Evolutionary conservation across 2,329 filamentous ascomycete species (phyloP).

Genomic region (Ophiostoma novo-ulmi): DNA sequence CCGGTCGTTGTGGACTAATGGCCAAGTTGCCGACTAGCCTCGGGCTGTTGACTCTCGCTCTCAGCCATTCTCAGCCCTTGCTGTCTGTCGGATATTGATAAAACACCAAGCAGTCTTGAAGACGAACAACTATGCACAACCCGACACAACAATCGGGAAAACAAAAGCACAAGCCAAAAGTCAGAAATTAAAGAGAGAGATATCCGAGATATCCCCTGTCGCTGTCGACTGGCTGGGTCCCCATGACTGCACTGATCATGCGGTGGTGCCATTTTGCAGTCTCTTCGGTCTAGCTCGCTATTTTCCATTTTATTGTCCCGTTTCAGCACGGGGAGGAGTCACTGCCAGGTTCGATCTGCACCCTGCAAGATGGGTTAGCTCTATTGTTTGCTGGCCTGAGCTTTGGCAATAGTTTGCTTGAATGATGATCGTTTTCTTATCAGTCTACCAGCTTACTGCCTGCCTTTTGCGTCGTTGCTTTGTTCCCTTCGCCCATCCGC

Average conservation of each 20-base stretch:
- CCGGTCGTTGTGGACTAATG: background rate
- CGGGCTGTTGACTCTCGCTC: background rate
- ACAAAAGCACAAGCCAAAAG: background rate
- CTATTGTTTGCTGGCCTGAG: background rate
- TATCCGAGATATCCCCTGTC: conserved; percentile 4
- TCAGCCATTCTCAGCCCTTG: background rate
- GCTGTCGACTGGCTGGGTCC: background rate
- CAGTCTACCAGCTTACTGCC: background rate
- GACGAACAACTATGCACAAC: background rate
- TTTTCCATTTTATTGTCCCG: background rate
- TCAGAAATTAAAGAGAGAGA: background rate
- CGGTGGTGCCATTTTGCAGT: background rate
- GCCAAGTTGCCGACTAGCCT: conserved; percentile 5
- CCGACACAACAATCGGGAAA: background rate
- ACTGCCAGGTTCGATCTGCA: background rate
- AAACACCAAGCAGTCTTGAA: background rate
- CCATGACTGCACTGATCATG: background rate
- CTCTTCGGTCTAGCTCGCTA: background rate
- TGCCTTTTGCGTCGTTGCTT: background rate
- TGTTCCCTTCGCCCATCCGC: conserved; percentile 3
- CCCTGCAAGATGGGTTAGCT: background rate
- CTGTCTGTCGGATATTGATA: background rate
- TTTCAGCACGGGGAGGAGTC: background rate
- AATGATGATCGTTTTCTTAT: background rate
- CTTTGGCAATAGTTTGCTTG: background rate